These are phyloP conservation scores for Pyrrhoderma lamaoense DNA, from an alignment of 1,284 basidiomycete genomes.

Conservation along the genomic window DNA sequence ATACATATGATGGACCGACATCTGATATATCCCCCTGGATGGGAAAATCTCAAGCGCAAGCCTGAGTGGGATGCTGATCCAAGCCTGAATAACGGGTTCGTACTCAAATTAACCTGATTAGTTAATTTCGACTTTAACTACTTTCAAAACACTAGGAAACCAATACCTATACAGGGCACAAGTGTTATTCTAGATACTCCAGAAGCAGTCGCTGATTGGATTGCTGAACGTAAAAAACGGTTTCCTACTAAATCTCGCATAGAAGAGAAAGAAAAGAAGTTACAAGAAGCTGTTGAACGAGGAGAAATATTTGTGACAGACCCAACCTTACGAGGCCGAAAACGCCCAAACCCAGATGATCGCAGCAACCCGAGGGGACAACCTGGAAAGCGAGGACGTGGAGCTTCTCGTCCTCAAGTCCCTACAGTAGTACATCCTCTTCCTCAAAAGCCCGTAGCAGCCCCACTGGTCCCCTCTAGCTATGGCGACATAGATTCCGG, in stretches of 20 bases:
- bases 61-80: constrained; percentile 71
- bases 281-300: constrained; percentile 67
- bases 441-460: constrained; percentile 14
- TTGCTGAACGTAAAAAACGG: constrained; percentile 76
- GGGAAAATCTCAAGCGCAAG: constrained; percentile 56
- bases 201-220: constrained; percentile 78
- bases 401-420: constrained; percentile 23
- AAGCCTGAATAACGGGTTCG: constrained; percentile 57
- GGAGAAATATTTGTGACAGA: constrained; percentile 63
- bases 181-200: constrained; percentile 70
- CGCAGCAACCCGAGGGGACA: constrained; percentile 14
- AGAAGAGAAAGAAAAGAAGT: constrained; percentile 70
- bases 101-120: constrained; percentile 11
- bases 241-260: constrained; percentile 70
- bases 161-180: constrained; percentile 76
- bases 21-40: constrained; percentile 72
- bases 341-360: constrained; percentile 27
- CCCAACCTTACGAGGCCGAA: constrained; percentile 30
- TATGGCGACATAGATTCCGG: constrained; percentile 29
- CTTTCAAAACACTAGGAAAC: constrained; percentile 41
- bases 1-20: constrained; percentile 89
- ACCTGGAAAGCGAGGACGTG: constrained; percentile 20
- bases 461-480: constrained; percentile 1
- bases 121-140: constrained; percentile 3
- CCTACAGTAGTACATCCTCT: constrained; percentile 23